phyloP scores from a whole-genome alignment of 176 grass and related monocot species.

The Aegilops umbellulata region DNA sequence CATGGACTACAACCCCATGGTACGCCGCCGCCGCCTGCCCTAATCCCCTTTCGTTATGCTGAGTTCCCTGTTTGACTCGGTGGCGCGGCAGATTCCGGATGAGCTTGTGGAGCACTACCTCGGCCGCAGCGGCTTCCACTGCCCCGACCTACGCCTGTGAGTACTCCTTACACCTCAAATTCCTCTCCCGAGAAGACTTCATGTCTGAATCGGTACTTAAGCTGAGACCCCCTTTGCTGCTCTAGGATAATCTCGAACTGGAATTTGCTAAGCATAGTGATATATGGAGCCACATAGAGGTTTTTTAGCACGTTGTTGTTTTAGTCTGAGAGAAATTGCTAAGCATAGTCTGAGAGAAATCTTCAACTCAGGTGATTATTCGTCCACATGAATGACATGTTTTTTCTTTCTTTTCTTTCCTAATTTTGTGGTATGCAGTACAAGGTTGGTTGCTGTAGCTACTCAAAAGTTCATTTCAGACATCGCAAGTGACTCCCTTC shows the following conservation, averaged over 20 bases:
- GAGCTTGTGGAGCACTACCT: conserved; percentile 99
- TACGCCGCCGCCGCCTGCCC: background rate
- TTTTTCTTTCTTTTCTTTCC: background rate
- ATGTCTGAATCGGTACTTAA: background rate
- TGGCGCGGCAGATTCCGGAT: conserved; percentile 70
- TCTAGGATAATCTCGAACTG: background rate
- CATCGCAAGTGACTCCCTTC: conserved; percentile 86
- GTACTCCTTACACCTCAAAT: conserved; percentile 6
- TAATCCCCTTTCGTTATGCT: background rate
- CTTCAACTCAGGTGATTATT: background rate
- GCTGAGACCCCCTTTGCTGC: background rate
- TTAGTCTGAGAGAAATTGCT: background rate
- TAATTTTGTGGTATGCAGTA: conserved; percentile 53
- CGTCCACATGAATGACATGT: background rate
- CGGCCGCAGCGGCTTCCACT: conserved; percentile 88
- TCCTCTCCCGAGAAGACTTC: background rate
- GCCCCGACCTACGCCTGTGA: conserved; percentile 88
- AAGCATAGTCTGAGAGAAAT: background rate
- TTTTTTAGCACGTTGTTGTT: background rate
- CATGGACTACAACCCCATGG: conserved; percentile 95
- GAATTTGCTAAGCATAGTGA: background rate
- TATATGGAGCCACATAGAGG: background rate
- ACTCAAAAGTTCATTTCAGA: conserved; percentile 97
- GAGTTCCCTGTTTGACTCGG: background rate
- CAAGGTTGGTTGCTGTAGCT: conserved; percentile 84